These are phyloP conservation scores for Colletotrichum echinochloae DNA, from an alignment of 2,329 filamentous ascomycete species.

Conservation along the genomic window DNA sequence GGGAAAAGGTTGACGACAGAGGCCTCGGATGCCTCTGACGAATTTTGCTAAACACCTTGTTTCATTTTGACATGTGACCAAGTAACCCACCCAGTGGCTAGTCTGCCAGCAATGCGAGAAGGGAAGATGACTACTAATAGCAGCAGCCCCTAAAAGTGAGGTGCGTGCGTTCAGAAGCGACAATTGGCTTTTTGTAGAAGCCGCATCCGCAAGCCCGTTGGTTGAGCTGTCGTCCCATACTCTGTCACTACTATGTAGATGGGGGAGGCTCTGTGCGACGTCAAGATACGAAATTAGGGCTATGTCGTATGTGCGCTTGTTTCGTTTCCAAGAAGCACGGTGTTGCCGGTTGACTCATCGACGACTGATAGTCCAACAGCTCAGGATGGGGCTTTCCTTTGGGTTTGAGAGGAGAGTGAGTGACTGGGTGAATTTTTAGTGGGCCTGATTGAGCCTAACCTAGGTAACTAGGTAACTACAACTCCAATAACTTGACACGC, in stretches of 20 bases:
- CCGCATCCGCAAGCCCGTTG: background rate
- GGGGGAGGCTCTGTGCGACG: slow-evolving; percentile 5
- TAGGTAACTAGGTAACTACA: slow-evolving; percentile 1
- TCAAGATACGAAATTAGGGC: background rate
- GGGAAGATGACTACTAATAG: too few relatives aligned
- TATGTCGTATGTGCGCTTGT: background rate
- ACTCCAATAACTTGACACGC: slow-evolving; percentile 6
- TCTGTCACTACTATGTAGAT: background rate
- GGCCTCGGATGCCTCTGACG: slow-evolving; percentile 6
- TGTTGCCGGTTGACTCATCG: slow-evolving; percentile 12
- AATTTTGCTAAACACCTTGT: background rate
- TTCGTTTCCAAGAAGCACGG: background rate
- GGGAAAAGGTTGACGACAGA: slow-evolving; percentile 26
- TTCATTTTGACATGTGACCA: background rate
- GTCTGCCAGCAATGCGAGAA: background rate
- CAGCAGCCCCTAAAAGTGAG: background rate
- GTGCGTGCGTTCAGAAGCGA: background rate
- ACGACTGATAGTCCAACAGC: background rate
- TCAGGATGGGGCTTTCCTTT: background rate
- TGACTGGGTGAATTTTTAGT: background rate
- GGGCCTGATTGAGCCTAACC: background rate
- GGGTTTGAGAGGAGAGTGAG: background rate
- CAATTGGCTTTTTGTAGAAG: slow-evolving; percentile 18
- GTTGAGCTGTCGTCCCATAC: background rate
- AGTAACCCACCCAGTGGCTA: too few relatives aligned